Conservation (phyloP, 345 rosid genomes). For the Gossypium thurberi region DNA sequence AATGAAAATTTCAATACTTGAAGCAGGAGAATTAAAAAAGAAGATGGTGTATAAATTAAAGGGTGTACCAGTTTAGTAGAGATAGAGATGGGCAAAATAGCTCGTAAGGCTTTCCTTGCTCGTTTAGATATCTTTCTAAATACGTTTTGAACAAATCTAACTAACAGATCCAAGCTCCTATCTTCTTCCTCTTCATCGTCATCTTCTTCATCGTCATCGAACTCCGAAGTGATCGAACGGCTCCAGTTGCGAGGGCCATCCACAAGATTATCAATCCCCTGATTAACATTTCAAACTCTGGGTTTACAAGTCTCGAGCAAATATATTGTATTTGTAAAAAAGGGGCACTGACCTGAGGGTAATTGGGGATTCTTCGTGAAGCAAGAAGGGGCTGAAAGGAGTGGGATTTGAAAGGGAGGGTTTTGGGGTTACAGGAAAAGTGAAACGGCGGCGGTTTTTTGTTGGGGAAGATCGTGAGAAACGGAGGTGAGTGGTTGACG, state of each 20-base stretch:
- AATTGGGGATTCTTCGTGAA: conserved; percentile 14
- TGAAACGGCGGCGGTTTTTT: not conserved
- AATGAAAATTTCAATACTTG: too few species aligned
- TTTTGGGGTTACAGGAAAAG: not conserved
- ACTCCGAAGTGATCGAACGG: conserved; percentile 52
- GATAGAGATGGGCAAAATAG: conserved; percentile 71
- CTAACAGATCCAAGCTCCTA: conserved; percentile 76
- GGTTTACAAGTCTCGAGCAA: too few species aligned
- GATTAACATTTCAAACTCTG: not conserved
- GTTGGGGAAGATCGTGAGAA: too few species aligned
- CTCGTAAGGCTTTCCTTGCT: conserved; percentile 74
- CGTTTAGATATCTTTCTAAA: conserved; percentile 63
- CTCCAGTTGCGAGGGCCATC: conserved; percentile 66
- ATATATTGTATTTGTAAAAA: too few species aligned
- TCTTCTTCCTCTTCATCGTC: conserved; percentile 44
- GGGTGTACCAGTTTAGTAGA: conserved; percentile 41
- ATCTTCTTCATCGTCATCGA: conserved; percentile 30
- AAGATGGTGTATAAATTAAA: not conserved
- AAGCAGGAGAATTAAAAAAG: too few species aligned
- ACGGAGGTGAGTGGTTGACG: too few species aligned
- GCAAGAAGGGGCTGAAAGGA: conserved; percentile 21
- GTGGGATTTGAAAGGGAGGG: conserved; percentile 6
- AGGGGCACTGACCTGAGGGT: not conserved
- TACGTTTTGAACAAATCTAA: conserved; percentile 60
- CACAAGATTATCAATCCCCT: conserved; percentile 33